Base-by-base conservation (phyloP, 2,329 filamentous ascomycete genomes). In the Verticillium klebahnii region DNA sequence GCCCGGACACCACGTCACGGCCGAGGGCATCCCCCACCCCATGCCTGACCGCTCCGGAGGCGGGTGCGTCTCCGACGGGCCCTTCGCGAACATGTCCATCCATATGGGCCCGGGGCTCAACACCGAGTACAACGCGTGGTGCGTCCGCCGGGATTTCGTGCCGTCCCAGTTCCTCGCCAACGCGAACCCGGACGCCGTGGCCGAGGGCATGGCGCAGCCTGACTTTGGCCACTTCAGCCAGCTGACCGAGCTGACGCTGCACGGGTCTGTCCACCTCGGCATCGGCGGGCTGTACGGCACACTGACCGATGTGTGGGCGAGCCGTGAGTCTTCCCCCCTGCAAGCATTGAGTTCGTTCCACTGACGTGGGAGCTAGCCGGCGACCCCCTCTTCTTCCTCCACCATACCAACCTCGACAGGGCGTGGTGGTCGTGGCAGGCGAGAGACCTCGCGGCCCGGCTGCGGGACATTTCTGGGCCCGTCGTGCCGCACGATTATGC, bases 71-170 rank as follows among this genome's bases (percentile, higher is more conserved):
- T 37, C 58, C 23, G 57, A 58, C 1, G 62, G 62, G 0, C 62
- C 62, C 0, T 64, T 62, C 23, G 61, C 55, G 7, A 60, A 62
- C 34, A 36, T 36, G 34, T 36, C 34, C 34, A 36, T 29, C 34
- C 34, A 36, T 8, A 14, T 11, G 34, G 61, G 62, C 19, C 59
- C 60, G 12, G 25, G 19, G 12, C 17, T 32, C 29, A 32, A 32
- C 29, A 19, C n/a, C 29, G 29, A 71, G 59, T 73, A 77, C 67
- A 81, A 82, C 70, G 75, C 77, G n/a, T 76, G 78, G 34, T 36
- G 34, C 34, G 3, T 36, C 34, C 34, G 34, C 34, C 34, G 34
- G 34, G 34, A 36, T 8, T 36, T 36, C 34, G 34, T 36, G 34
- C 34, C 34, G 34, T 36, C 34, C 34, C 34, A 36, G 5, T 36